Conservation (phyloP, 371 early-diverging fungal species). For the Parasitella parasitica region DNA sequence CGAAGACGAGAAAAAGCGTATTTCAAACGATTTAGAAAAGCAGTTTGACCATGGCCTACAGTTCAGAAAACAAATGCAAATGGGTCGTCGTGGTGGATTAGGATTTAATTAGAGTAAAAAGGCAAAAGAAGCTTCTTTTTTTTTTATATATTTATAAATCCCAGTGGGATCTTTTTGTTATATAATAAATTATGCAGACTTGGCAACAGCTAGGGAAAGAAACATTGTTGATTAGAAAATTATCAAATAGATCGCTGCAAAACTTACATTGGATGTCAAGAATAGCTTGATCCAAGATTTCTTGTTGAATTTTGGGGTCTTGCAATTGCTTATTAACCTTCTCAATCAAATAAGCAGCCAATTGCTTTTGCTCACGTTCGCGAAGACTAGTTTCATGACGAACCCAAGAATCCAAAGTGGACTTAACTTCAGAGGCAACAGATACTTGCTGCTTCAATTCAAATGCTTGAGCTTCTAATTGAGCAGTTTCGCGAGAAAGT, state of each 20-base stretch:
- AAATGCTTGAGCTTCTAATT: constrained; percentile 89
- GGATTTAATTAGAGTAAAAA: constrained; percentile 27
- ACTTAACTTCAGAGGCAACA: constrained; percentile 82
- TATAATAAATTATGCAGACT: constrained; percentile 21
- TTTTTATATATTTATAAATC: too few species aligned
- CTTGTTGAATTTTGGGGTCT: constrained; percentile 77
- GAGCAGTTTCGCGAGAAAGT: constrained; percentile 92
- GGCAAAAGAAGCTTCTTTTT: constrained; percentile 2
- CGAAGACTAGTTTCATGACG: constrained; percentile 93
- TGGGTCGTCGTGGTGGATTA: constrained; percentile 50
- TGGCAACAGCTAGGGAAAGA: constrained; percentile 22
- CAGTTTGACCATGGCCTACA: constrained; percentile 50
- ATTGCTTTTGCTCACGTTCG: constrained; percentile 89
- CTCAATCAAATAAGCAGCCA: constrained; percentile 84
- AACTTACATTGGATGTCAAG: constrained; percentile 53
- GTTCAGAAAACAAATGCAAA: constrained; percentile 46
- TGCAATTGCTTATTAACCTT: constrained; percentile 78
- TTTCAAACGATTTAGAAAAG: constrained; percentile 40
- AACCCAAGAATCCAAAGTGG: constrained; percentile 93
- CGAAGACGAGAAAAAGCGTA: constrained; percentile 36
- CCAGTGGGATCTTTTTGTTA: not conserved
- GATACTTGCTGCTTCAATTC: constrained; percentile 91
- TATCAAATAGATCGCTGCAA: too few species aligned
- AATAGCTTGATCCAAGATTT: constrained; percentile 57
- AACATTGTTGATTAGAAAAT: too few species aligned